Evolutionary conservation across 2,329 filamentous ascomycete species (phyloP).

Genomic region (Ustulina deusta): DNA sequence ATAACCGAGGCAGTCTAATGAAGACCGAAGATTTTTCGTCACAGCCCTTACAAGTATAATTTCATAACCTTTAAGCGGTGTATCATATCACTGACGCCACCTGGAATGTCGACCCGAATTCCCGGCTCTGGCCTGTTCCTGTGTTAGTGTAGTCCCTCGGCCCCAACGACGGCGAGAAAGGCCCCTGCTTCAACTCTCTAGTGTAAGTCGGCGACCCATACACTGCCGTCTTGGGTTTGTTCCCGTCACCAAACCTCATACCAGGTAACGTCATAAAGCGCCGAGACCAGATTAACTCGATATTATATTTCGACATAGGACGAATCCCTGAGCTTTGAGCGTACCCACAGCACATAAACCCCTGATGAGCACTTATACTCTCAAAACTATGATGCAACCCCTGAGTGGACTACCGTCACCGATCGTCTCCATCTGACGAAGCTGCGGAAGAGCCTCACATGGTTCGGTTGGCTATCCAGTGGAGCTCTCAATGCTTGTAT

Average conservation of each 20-base stretch:
- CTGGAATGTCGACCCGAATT: slow-evolving; percentile 33
- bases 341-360: slow-evolving; percentile 9
- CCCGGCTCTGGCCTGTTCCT: slow-evolving; percentile 7
- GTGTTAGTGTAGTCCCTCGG: neutral
- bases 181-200: neutral
- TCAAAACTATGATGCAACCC: slow-evolving; percentile 3
- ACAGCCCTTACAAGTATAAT: slow-evolving; percentile 32
- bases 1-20: slow-evolving; percentile 4
- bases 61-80: neutral
- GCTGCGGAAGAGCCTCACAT: slow-evolving; percentile 22
- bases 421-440: slow-evolving; percentile 19
- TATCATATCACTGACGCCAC: neutral
- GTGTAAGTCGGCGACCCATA: too few relatives aligned
- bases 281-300: neutral
- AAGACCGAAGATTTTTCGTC: neutral
- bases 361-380: neutral
- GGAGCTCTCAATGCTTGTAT: slow-evolving; percentile 11
- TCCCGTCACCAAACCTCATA: neutral
- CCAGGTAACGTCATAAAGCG: neutral
- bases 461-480: slow-evolving; percentile 21
- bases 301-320: neutral
- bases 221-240: slow-evolving; percentile 6
- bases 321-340: neutral
- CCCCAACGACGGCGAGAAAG: neutral
- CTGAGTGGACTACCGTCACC: slow-evolving; percentile 17